These are phyloP conservation scores for Glomus cerebriforme DNA, from an alignment of 192 early-diverging fungal species.

Conservation along the genomic window DNA sequence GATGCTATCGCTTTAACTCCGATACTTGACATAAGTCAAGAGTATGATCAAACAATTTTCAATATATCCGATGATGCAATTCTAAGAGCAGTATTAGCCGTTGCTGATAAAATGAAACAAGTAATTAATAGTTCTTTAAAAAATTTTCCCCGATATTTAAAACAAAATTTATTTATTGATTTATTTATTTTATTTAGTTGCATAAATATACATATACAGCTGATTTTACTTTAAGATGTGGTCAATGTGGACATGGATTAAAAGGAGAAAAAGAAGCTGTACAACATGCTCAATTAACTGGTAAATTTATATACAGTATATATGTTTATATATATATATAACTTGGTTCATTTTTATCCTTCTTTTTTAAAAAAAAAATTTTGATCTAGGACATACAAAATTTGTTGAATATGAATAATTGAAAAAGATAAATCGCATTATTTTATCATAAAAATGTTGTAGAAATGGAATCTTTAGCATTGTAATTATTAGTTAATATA, in stretches of 20 bases:
- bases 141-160: neutral
- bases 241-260: conserved; percentile 56
- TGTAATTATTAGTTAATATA: too few relatives aligned
- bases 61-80: conserved; percentile 38
- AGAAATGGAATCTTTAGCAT: too few relatives aligned
- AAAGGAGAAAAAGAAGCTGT: conserved; percentile 65
- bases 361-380: neutral
- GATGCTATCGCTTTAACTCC: conserved; percentile 77
- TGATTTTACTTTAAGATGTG: conserved; percentile 71
- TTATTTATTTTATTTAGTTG: conserved; percentile 40
- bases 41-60: conserved; percentile 78
- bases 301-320: conserved; percentile 1
- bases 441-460: too few relatives aligned
- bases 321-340: neutral
- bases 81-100: conserved; percentile 39
- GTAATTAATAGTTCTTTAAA: conserved; percentile 25
- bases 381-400: too few relatives aligned
- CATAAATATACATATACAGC: conserved; percentile 75
- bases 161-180: neutral
- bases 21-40: conserved; percentile 45
- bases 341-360: too few relatives aligned
- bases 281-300: conserved; percentile 56
- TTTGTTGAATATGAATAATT: too few relatives aligned
- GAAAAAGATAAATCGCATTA: too few relatives aligned
- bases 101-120: conserved; percentile 49